Evolutionary conservation across 2,329 filamentous ascomycete genomes (phyloP).

Genomic region (Plenodomus biglobosus): DNA sequence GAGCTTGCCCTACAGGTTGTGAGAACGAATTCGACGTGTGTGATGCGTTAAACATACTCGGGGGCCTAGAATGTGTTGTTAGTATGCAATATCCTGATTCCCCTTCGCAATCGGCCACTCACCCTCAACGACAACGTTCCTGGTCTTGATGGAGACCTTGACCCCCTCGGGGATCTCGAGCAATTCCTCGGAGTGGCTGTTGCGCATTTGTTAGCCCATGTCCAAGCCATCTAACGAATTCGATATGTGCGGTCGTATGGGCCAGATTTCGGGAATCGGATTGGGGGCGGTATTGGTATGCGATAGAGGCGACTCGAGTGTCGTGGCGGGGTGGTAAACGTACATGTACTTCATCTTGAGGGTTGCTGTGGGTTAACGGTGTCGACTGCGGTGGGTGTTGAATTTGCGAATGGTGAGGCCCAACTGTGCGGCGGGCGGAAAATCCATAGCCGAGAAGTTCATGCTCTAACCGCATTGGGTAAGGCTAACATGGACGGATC

Average conservation of each 20-base stretch:
- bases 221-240: slow-evolving; percentile 16
- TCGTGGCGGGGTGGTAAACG: slow-evolving; percentile 21
- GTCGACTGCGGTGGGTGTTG: slow-evolving; percentile 20
- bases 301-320: slow-evolving; percentile 15
- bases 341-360: slow-evolving; percentile 96
- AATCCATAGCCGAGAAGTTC: slow-evolving; percentile 16
- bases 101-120: slow-evolving; percentile 56
- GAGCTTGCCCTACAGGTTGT: slow-evolving; percentile 72
- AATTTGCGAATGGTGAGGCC: slow-evolving; percentile 9
- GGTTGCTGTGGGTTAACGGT: slow-evolving; percentile 41
- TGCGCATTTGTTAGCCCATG: slow-evolving; percentile 35
- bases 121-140: slow-evolving; percentile 95
- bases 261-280: slow-evolving; percentile 5
- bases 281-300: slow-evolving; percentile 14
- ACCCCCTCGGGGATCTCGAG: slow-evolving; percentile 95
- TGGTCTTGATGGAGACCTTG: slow-evolving; percentile 96
- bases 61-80: slow-evolving; percentile 27
- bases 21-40: slow-evolving; percentile 16
- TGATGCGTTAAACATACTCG: slow-evolving; percentile 30
- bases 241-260: slow-evolving; percentile 13
- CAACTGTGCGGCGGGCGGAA: slow-evolving; percentile 14
- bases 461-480: neutral
- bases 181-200: slow-evolving; percentile 84
- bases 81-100: slow-evolving; percentile 14
- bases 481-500: neutral